Percentiles rank a stretch among this genome's conserved stretches.
Evolutionary conservation across 345 rosid genomes (phyloP).

Genomic region (Populus deltoides): DNA sequence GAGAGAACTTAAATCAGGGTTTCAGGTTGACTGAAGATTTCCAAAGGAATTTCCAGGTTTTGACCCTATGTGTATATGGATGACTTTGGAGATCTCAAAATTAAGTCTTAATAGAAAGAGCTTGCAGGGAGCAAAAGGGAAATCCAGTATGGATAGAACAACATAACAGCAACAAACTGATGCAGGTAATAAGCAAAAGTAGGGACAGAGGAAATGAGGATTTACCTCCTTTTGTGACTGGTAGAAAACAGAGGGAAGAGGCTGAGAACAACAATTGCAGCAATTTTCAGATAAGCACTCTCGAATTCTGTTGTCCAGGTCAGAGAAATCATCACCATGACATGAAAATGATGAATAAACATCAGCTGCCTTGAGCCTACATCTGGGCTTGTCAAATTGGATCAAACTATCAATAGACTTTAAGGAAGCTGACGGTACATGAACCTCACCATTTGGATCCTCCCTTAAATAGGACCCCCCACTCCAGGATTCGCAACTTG

Average conservation of each 20-base stretch:
- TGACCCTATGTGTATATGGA: background rate
- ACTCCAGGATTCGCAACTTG: slow-evolving; percentile 54
- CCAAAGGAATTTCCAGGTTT: background rate
- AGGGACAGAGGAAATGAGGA: background rate
- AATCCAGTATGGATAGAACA: background rate
- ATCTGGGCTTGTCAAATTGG: slow-evolving; percentile 92
- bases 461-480: slow-evolving; percentile 64
- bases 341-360: slow-evolving; percentile 50
- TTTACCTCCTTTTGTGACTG: slow-evolving; percentile 92
- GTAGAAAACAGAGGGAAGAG: slow-evolving; percentile 57
- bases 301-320: slow-evolving; percentile 86
- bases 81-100: background rate
- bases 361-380: slow-evolving; percentile 74
- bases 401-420: slow-evolving; percentile 97
- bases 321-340: slow-evolving; percentile 51
- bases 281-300: slow-evolving; percentile 74
- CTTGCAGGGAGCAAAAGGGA: background rate
- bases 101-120: background rate
- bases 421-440: slow-evolving; percentile 86
- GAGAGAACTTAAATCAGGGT: slow-evolving; percentile 4
- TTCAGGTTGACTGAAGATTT: background rate
- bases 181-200: background rate
- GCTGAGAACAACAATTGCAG: slow-evolving; percentile 75
- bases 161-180: background rate
- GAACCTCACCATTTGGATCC: slow-evolving; percentile 83